Conservation (phyloP, 208 protist genomes). For the Trypanosomatidae sp. region DNA sequence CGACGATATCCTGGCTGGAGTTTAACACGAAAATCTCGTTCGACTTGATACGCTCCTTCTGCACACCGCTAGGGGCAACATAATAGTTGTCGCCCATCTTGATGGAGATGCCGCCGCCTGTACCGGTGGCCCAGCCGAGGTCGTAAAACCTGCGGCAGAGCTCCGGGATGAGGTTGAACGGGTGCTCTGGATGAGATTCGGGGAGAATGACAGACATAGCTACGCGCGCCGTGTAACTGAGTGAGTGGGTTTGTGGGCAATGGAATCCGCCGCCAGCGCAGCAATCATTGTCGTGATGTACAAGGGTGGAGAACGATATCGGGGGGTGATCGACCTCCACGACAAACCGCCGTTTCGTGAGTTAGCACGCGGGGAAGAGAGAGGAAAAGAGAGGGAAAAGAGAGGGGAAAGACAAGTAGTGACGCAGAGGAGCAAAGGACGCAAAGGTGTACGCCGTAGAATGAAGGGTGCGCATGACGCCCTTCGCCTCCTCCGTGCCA, state of each 20-base stretch:
- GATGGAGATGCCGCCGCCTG: constrained; percentile 95
- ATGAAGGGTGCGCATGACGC: neutral
- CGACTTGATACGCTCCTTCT: constrained; percentile 93
- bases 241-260: neutral
- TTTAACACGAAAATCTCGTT: constrained; percentile 94
- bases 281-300: neutral
- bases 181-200: constrained; percentile 65
- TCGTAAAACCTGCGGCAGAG: constrained; percentile 92
- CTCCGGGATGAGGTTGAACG: constrained; percentile 91
- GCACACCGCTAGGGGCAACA: constrained; percentile 94
- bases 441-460: neutral
- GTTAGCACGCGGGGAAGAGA: neutral
- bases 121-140: constrained; percentile 96
- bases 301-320: neutral
- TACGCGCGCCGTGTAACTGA: neutral
- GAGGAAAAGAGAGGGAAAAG: neutral
- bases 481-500: neutral
- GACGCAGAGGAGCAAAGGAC: neutral
- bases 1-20: constrained; percentile 48
- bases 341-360: neutral
- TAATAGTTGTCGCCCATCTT: constrained; percentile 75
- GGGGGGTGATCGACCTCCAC: neutral
- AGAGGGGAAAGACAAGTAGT: neutral
- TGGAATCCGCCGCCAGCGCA: neutral
- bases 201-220: constrained; percentile 38